Evolutionary conservation across 2,329 filamentous ascomycete genomes (phyloP).

Genomic region (Penicillium sp.): DNA sequence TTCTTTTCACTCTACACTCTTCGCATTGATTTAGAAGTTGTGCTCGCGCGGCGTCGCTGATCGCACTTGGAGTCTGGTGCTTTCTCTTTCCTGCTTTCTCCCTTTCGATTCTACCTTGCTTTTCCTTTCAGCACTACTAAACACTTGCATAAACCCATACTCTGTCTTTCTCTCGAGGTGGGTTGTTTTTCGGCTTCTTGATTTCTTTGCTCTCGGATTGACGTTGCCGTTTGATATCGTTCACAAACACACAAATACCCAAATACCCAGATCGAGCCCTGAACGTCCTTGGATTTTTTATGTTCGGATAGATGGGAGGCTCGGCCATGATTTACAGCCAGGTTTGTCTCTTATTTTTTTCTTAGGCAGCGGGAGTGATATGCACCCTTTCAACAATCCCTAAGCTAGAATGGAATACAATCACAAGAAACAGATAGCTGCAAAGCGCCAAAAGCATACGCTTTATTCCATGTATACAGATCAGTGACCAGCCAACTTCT

Average conservation of each 20-base stretch:
- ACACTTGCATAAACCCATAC: slow-evolving; percentile 20
- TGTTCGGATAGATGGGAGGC: slow-evolving; percentile 20
- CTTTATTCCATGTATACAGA: not conserved
- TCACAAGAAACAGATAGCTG: slow-evolving; percentile 4
- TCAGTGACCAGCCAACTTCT: not conserved
- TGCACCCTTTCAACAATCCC: slow-evolving; percentile 2
- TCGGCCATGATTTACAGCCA: slow-evolving; percentile 1
- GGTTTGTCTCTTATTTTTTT: not conserved
- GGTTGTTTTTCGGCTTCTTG: slow-evolving; percentile 1
- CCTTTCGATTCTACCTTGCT: not conserved
- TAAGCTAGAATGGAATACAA: slow-evolving; percentile 9
- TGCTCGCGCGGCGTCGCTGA: slow-evolving; percentile 16
- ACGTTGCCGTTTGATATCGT: slow-evolving; percentile 3
- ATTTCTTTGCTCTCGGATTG: slow-evolving; percentile 8
- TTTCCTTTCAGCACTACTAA: slow-evolving; percentile 7
- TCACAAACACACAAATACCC: slow-evolving; percentile 18
- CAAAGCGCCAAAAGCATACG: slow-evolving; percentile 4
- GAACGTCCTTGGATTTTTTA: slow-evolving; percentile 9
- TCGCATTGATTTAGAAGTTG: slow-evolving; percentile 14
- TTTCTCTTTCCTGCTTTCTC: not conserved
- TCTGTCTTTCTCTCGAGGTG: not conserved
- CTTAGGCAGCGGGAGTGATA: not conserved
- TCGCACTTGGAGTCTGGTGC: slow-evolving; percentile 12
- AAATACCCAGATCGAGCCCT: slow-evolving; percentile 18
- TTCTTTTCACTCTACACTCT: slow-evolving; percentile 6